phyloP scores from a whole-genome alignment of 1,139 yeast genomes.

The Citeromyces hawaiiensis region DNA sequence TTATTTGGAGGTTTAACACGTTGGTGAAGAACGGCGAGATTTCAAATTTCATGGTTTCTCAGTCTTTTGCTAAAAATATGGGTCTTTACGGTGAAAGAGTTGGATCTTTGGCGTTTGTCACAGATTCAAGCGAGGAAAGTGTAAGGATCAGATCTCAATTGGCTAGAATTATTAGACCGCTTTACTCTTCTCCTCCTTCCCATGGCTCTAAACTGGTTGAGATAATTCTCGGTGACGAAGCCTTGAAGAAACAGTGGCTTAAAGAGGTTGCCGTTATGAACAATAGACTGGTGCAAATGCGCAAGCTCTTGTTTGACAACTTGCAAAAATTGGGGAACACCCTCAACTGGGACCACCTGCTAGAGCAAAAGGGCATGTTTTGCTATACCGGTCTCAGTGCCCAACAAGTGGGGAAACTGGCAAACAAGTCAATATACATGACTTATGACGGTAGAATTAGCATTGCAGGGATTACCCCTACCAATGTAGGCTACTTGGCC shows the following conservation, averaged over 20 bases:
- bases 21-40: constrained; percentile 32
- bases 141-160: constrained; percentile 60
- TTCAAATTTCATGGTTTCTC: constrained; percentile 43
- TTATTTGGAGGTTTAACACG: constrained; percentile 35
- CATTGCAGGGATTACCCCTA: constrained; percentile 75
- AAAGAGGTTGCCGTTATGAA: constrained; percentile 67
- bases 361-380: constrained; percentile 93
- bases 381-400: constrained; percentile 74
- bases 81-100: constrained; percentile 95
- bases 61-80: constrained; percentile 94
- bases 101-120: constrained; percentile 67
- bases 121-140: constrained; percentile 29
- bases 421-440: constrained; percentile 68
- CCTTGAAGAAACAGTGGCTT: constrained; percentile 63
- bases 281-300: constrained; percentile 62
- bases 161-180: constrained; percentile 69
- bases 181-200: constrained; percentile 88
- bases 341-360: constrained; percentile 77
- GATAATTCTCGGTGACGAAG: constrained; percentile 49
- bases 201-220: constrained; percentile 88
- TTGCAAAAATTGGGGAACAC: constrained; percentile 34
- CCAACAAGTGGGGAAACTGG: constrained; percentile 57
- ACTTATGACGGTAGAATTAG: constrained; percentile 87
- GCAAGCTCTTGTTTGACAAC: constrained; percentile 48
- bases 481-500: constrained; percentile 75